Evolutionary conservation across 768 basidiomycete genomes (phyloP).

Genomic region (Xerocomellus intermedius): DNA sequence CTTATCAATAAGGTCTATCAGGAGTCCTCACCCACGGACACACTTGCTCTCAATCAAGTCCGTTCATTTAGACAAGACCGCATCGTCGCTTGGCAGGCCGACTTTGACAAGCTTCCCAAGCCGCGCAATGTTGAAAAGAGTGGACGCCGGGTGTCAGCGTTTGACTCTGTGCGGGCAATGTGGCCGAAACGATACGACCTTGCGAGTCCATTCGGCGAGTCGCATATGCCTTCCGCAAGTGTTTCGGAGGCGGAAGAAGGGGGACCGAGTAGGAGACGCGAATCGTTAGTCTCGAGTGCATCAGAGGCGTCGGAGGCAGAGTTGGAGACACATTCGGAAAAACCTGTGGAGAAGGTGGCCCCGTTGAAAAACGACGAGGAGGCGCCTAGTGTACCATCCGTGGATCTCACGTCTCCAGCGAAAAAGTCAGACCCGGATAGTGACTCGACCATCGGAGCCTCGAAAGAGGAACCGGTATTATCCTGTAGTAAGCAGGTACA

Average conservation of each 20-base stretch:
- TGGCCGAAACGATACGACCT: conserved; percentile 65
- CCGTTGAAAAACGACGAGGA: conserved; percentile 20
- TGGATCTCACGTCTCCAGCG: conserved; percentile 10
- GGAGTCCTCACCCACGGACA: conserved; percentile 79
- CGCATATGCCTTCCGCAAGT: conserved; percentile 58
- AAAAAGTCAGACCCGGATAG: conserved; percentile 68
- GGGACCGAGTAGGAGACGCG: conserved; percentile 43
- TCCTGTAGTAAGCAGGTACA: conserved; percentile 28
- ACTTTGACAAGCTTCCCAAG: conserved; percentile 84
- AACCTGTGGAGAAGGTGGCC: conserved; percentile 18
- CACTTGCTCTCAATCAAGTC: conserved; percentile 82
- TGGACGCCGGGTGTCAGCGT: conserved; percentile 57
- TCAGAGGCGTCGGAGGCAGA: conserved; percentile 73
- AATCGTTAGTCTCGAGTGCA: conserved; percentile 64
- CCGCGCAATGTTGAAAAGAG: conserved; percentile 56
- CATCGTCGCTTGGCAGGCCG: conserved; percentile 95
- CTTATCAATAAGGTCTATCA: conserved; percentile 80
- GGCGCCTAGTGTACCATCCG: conserved; percentile 2
- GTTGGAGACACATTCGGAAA: conserved; percentile 31
- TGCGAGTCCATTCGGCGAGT: conserved; percentile 51
- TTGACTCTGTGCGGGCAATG: conserved; percentile 68
- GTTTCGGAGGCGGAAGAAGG: conserved; percentile 77
- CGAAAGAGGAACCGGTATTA: conserved; percentile 25
- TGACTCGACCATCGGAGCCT: conserved; percentile 80
- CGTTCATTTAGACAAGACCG: conserved; percentile 87